Evolutionary conservation across 2,329 filamentous ascomycete genomes (phyloP).

Genomic region (Fusarium ambrosium): DNA sequence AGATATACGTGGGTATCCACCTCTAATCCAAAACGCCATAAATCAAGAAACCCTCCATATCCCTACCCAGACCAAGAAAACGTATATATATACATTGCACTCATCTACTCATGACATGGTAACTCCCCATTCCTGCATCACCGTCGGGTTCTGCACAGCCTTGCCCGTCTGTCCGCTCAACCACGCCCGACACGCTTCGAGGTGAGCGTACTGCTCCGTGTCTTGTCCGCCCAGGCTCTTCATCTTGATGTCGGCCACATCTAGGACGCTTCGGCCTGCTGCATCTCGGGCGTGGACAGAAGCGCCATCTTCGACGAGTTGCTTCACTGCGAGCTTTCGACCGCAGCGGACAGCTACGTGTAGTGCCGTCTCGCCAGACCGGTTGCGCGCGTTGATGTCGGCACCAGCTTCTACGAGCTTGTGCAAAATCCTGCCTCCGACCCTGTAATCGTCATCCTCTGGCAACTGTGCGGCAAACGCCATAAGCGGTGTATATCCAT

Average conservation of each 20-base stretch:
- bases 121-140: constrained; percentile 58
- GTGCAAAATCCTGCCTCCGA: constrained; percentile 61
- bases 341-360: constrained; percentile 67
- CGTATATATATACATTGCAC: not conserved
- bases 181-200: constrained; percentile 62
- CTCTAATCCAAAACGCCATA: constrained; percentile 27
- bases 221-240: constrained; percentile 47
- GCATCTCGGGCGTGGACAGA: constrained; percentile 63
- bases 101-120: not conserved
- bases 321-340: constrained; percentile 64
- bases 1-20: constrained; percentile 19
- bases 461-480: constrained; percentile 65
- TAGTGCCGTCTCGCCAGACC: constrained; percentile 67
- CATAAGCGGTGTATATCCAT: constrained; percentile 69
- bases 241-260: constrained; percentile 60
- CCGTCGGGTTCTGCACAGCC: constrained; percentile 56
- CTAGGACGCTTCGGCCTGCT: constrained; percentile 59
- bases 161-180: constrained; percentile 54
- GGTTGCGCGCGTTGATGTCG: constrained; percentile 64
- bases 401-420: constrained; percentile 59
- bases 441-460: constrained; percentile 64
- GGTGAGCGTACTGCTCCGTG: constrained; percentile 56
- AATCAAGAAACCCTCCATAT: not conserved
- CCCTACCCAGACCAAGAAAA: not conserved
- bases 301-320: constrained; percentile 61